A percentile compares a stretch with the other conserved stretches of the same genome.
Evolutionary conservation across 2,329 filamentous ascomycete species (phyloP).

Genomic region (Sporothrix luriei): DNA sequence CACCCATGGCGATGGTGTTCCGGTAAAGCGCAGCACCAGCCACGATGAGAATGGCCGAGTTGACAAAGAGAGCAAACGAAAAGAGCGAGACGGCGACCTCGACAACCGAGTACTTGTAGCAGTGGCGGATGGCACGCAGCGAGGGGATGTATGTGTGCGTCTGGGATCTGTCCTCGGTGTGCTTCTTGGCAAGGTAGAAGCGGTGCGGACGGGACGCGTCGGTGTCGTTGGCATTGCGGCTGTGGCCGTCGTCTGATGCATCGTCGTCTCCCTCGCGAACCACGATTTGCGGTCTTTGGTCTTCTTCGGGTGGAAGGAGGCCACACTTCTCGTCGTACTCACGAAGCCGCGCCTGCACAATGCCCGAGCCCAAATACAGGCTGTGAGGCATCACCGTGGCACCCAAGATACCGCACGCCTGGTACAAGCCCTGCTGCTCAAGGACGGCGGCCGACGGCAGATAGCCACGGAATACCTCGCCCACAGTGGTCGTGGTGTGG

Average conservation of each 20-base stretch:
- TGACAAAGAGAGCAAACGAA: constrained; percentile 82
- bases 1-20: constrained; percentile 61
- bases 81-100: constrained; percentile 74
- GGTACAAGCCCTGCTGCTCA: constrained; percentile 62
- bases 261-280: constrained; percentile 38
- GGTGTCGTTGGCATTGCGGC: background rate
- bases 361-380: constrained; percentile 68
- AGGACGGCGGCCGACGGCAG: constrained; percentile 63
- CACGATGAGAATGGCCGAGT: constrained; percentile 79
- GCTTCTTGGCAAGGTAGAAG: constrained; percentile 6
- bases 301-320: constrained; percentile 43
- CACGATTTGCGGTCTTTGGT: background rate
- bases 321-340: constrained; percentile 65
- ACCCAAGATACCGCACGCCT: constrained; percentile 74
- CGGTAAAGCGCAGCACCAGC: constrained; percentile 75
- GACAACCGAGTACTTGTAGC: constrained; percentile 70
- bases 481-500: constrained; percentile 54
- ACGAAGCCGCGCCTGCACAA: constrained; percentile 66
- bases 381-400: constrained; percentile 75
- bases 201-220: background rate
- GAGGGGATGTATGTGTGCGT: constrained; percentile 66
- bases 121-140: constrained; percentile 70
- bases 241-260: constrained; percentile 35
- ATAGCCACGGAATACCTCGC: constrained; percentile 66
- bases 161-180: constrained; percentile 45